Evolutionary conservation across 805 yeast species (phyloP).

Genomic region (Barnettozyma siamensis): DNA sequence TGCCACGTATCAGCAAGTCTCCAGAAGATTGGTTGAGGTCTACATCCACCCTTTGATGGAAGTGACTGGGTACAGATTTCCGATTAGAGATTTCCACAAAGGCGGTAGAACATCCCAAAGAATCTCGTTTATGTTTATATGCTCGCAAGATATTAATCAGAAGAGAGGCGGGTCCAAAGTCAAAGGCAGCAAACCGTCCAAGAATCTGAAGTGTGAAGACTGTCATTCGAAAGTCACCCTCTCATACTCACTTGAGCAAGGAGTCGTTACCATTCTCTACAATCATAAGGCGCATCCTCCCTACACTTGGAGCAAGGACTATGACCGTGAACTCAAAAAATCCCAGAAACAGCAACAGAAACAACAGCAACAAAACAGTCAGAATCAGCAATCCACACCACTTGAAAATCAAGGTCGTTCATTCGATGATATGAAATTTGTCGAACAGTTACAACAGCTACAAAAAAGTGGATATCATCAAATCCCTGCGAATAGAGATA

Average conservation of each 20-base stretch:
- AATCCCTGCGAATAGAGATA: neutral
- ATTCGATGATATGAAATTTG: slow-evolving; percentile 6
- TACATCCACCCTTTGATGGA: slow-evolving; percentile 37
- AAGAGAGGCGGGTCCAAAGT: slow-evolving; percentile 40
- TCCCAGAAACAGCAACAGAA: no score
- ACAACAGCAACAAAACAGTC: neutral
- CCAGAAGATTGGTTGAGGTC: slow-evolving; percentile 30
- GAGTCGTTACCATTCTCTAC: slow-evolving; percentile 31
- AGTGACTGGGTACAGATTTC: slow-evolving; percentile 37
- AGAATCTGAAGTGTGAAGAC: slow-evolving; percentile 35
- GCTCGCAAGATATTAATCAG: slow-evolving; percentile 38
- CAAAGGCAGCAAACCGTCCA: slow-evolving; percentile 32
- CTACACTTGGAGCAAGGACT: slow-evolving; percentile 31
- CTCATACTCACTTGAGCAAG: slow-evolving; percentile 34
- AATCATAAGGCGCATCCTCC: slow-evolving; percentile 38
- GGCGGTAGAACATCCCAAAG: slow-evolving; percentile 36
- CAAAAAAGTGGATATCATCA: slow-evolving; percentile 1
- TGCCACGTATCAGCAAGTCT: slow-evolving; percentile 29
- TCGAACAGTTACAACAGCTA: slow-evolving; percentile 3
- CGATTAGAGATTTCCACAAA: slow-evolving; percentile 41
- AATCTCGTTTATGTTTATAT: slow-evolving; percentile 39
- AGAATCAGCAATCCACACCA: no score
- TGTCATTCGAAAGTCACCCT: slow-evolving; percentile 37
- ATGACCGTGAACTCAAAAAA: no score
- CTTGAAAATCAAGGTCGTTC: no score